phyloP scores from a whole-genome alignment of 1,284 basidiomycete species.

The Sparassis latifolia region DNA sequence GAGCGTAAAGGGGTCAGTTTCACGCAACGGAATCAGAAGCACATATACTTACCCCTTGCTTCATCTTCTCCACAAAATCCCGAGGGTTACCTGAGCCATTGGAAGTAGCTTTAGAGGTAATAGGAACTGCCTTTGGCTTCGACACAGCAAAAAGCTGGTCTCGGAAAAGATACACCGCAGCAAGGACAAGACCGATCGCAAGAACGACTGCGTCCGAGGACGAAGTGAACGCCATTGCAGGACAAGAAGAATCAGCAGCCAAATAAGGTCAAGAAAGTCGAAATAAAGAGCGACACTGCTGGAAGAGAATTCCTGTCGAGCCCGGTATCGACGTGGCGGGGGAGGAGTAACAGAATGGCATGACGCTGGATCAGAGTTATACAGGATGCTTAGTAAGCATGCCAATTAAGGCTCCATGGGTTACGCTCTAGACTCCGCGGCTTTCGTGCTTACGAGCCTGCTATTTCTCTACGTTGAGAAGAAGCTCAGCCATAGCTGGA shows the following conservation, averaged over 20 bases:
- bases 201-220: conserved; percentile 66
- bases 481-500: too few species aligned
- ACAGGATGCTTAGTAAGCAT: too few species aligned
- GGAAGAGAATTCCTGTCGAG: too few species aligned
- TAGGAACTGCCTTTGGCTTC: conserved; percentile 48
- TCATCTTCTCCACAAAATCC: conserved; percentile 89
- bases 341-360: too few species aligned
- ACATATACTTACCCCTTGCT: conserved; percentile 63
- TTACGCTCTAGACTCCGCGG: too few species aligned
- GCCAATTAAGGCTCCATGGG: too few species aligned
- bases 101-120: conserved; percentile 35
- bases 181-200: conserved; percentile 62
- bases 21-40: conserved; percentile 6
- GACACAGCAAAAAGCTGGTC: conserved; percentile 64
- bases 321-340: too few species aligned
- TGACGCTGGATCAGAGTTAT: too few species aligned
- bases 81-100: conserved; percentile 77
- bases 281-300: too few species aligned
- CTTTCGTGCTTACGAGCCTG: too few species aligned
- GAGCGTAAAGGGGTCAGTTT: conserved; percentile 10
- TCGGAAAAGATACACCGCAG: conserved; percentile 72
- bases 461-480: too few species aligned
- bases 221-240: conserved; percentile 38
- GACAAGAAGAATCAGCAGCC: neutral
- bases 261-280: too few species aligned